Conservation (phyloP, 176 grass and related monocot species). For the Carex myosuroides region DNA sequence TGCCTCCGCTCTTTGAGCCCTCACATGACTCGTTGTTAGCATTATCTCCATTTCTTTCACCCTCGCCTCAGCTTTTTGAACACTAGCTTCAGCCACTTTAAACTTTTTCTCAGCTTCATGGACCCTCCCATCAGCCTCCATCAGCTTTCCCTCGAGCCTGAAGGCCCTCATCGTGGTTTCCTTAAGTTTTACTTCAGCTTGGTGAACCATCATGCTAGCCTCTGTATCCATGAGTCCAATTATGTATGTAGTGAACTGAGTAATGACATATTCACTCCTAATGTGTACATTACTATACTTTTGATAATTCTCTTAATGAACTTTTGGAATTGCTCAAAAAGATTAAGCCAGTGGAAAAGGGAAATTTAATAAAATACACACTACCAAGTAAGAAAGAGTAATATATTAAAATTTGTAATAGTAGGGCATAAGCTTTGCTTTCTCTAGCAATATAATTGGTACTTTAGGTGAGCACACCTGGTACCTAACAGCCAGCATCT, state of each 20-base stretch:
- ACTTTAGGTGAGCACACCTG: neutral
- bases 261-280: neutral
- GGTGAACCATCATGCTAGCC: neutral
- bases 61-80: neutral
- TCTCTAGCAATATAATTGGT: neutral
- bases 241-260: neutral
- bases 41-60: constrained; percentile 8
- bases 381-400: neutral
- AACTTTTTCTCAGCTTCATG: neutral
- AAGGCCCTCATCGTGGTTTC: neutral
- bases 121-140: neutral
- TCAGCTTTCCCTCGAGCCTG: neutral
- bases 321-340: neutral
- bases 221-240: neutral
- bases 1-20: neutral
- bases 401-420: neutral
- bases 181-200: constrained; percentile 4
- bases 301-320: neutral
- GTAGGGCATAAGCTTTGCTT: neutral
- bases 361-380: neutral
- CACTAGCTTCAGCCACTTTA: neutral
- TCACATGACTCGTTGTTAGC: constrained; percentile 5
- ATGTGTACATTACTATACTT: neutral
- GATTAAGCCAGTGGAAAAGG: neutral
- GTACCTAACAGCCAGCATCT: neutral